Evolutionary conservation across 2,329 filamentous ascomycete genomes (phyloP), one percentile per base, ranked within the genome.

Genomic region (Fusarium verrucosum): DNA sequence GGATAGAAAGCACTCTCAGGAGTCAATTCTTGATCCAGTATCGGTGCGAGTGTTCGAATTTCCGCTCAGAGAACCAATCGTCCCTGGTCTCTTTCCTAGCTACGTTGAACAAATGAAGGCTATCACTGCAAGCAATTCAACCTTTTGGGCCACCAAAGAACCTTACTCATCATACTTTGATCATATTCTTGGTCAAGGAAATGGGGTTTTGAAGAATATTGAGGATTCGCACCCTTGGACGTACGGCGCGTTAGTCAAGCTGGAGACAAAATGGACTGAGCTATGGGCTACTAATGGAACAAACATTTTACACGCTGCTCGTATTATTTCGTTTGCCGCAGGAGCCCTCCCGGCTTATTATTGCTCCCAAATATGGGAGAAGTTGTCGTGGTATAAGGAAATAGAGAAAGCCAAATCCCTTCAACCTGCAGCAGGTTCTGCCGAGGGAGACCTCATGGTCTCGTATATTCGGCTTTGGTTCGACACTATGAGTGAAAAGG

Each of bases 61-160:
- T 20, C 50, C 50, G 7, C 33, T 49, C 3, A 4, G 17, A 2
- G 14, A 47, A 9, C 8, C 23, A 20, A 33, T 53, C 1, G 20
- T 53, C 2, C 50, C 42, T 6, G 42, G 42, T 3, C 23, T 3
- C 5, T 53, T 53, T 14, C 50, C 50, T 2, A 47, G 19, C 1
- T 22, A 10, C 3, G 32, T 53, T 11, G 50, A 53, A 16, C 50
- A 53, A 7, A 32, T 53, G 50, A 33, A 30, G 16, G 46, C 42
- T 3, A 25, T 53, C 4, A 53, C 50, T 11, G 33, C 42, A 3
- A 49, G 50, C 10, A 25, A 32, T 5, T 53, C 50, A 3, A 47
- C 33, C 1, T 53, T 38, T 11, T 53, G 50, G 50, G 13, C 7
- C 1, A 47, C n/a, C 7, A 10, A 13, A 2, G 13, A 4, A 16